Conservation (phyloP, 768 basidiomycete genomes). For the Russula lepida region DNA sequence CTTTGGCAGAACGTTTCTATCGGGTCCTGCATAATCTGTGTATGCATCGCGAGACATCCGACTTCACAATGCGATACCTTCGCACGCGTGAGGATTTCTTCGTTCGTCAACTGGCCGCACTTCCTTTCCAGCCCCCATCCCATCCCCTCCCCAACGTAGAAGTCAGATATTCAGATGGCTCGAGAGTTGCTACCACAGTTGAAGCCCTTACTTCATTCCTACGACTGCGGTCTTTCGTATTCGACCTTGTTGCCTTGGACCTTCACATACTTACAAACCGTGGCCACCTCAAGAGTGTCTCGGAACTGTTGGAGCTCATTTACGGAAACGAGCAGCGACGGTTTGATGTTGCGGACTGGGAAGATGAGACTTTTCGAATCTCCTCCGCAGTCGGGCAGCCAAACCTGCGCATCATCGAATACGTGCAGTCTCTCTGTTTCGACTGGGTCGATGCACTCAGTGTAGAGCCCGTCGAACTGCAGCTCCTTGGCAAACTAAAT, state of each 20-base stretch:
- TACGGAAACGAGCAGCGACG: conserved; percentile 55
- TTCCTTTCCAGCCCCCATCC: conserved; percentile 58
- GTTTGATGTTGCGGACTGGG: conserved; percentile 36
- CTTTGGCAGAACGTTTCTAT: conserved; percentile 79
- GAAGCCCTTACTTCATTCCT: conserved; percentile 67
- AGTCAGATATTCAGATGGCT: conserved; percentile 63
- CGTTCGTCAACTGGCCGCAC: conserved; percentile 67
- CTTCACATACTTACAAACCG: conserved; percentile 78
- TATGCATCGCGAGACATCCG: conserved; percentile 75
- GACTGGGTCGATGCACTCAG: conserved; percentile 77
- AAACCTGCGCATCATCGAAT: conserved; percentile 78
- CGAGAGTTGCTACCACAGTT: conserved; percentile 58
- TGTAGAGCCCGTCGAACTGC: conserved; percentile 48
- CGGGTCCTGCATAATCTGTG: conserved; percentile 79
- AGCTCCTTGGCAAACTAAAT: conserved; percentile 58
- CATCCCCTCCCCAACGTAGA: conserved; percentile 45
- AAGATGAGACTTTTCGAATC: conserved; percentile 44
- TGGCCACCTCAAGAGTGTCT: conserved; percentile 62
- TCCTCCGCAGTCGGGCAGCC: conserved; percentile 77
- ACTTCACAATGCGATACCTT: conserved; percentile 75
- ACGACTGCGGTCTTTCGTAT: conserved; percentile 71
- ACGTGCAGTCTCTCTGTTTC: conserved; percentile 78
- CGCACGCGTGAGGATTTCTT: conserved; percentile 87
- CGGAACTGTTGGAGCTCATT: conserved; percentile 70
- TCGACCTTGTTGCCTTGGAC: conserved; percentile 82